These are phyloP conservation scores for Coccomyxa sp. DNA, from an alignment of 139 green algal species.

Conservation along the genomic window DNA sequence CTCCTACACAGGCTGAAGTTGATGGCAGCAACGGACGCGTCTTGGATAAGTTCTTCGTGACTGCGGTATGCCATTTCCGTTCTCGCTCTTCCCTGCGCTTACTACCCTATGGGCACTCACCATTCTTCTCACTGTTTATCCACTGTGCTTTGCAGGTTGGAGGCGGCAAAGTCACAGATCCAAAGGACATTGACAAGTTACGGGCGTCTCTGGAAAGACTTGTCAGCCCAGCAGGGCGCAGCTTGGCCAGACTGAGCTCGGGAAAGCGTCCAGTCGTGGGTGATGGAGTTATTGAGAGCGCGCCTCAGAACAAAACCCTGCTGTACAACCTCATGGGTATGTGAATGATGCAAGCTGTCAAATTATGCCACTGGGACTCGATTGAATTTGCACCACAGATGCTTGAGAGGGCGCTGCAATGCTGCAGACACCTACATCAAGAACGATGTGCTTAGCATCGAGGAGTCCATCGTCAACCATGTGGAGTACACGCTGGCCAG, in stretches of 20 bases:
- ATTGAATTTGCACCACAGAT: not conserved
- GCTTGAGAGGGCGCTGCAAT: not conserved
- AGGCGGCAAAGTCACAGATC: slow-evolving; percentile 2
- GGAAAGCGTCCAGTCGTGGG: not conserved
- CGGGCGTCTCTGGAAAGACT: not conserved
- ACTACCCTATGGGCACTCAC: slow-evolving; percentile 48
- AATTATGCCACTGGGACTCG: not conserved
- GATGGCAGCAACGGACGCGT: slow-evolving; percentile 37
- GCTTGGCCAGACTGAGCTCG: too few relatives aligned
- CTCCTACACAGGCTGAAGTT: slow-evolving; percentile 40
- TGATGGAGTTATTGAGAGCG: not conserved
- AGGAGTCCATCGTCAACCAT: slow-evolving; percentile 96
- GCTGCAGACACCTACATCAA: slow-evolving; percentile 88
- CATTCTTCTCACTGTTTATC: slow-evolving; percentile 16
- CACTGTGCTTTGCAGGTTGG: not conserved
- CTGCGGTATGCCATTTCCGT: not conserved
- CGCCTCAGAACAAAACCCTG: slow-evolving; percentile 22
- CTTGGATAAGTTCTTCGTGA: slow-evolving; percentile 84
- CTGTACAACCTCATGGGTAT: slow-evolving; percentile 82
- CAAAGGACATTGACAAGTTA: not conserved
- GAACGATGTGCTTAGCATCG: slow-evolving; percentile 93
- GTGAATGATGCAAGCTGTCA: not conserved
- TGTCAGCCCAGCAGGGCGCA: not conserved
- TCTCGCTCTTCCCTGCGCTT: slow-evolving; percentile 14
- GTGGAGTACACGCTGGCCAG: slow-evolving; percentile 98